A percentile compares a stretch with the other conserved stretches of the same genome.
These are phyloP conservation scores for Thecaphora frezii DNA, from an alignment of 1,284 basidiomycete species.

Conservation along the genomic window DNA sequence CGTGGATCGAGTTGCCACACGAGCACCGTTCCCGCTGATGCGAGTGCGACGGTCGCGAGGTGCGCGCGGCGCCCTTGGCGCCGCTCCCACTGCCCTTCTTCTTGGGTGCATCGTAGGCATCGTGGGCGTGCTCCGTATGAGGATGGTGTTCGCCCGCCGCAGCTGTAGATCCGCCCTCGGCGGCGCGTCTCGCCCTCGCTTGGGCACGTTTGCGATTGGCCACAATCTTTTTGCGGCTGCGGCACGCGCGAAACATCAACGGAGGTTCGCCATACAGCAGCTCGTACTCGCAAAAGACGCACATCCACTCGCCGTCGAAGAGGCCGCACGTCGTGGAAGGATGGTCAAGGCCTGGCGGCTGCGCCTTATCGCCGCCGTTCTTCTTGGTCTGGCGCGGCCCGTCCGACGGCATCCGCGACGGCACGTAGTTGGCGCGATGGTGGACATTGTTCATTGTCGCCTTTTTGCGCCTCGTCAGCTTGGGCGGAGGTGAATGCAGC, in stretches of 20 bases:
- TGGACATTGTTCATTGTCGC: conserved; percentile 59
- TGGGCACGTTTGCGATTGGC: conserved; percentile 49
- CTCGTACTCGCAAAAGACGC: conserved; percentile 60
- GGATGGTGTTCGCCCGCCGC: not conserved
- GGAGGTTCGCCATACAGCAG: conserved; percentile 58
- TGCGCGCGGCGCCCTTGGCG: not conserved
- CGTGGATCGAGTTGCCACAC: conserved; percentile 39
- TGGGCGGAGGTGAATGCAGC: conserved; percentile 9
- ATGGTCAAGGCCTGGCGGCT: conserved; percentile 12
- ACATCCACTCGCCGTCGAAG: conserved; percentile 55
- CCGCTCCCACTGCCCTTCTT: not conserved
- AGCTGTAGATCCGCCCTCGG: not conserved
- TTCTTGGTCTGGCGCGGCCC: conserved; percentile 8
- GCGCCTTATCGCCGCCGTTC: conserved; percentile 4
- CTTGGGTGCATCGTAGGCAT: not conserved
- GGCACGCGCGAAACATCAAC: conserved; percentile 44
- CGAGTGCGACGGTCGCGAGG: not conserved
- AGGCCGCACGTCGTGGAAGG: conserved; percentile 19
- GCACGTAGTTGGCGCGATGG: conserved; percentile 56
- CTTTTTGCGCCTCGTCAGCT: conserved; percentile 46
- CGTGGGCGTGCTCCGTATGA: not conserved
- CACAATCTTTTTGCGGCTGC: conserved; percentile 55
- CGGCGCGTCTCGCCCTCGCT: conserved; percentile 3
- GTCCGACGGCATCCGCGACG: conserved; percentile 42
- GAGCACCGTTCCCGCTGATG: conserved; percentile 19